A percentile compares a stretch with the other conserved stretches of the same genome.
These are phyloP conservation scores for Fermentozyma sake DNA, from an alignment of 1,139 yeast genomes.

Conservation along the genomic window DNA sequence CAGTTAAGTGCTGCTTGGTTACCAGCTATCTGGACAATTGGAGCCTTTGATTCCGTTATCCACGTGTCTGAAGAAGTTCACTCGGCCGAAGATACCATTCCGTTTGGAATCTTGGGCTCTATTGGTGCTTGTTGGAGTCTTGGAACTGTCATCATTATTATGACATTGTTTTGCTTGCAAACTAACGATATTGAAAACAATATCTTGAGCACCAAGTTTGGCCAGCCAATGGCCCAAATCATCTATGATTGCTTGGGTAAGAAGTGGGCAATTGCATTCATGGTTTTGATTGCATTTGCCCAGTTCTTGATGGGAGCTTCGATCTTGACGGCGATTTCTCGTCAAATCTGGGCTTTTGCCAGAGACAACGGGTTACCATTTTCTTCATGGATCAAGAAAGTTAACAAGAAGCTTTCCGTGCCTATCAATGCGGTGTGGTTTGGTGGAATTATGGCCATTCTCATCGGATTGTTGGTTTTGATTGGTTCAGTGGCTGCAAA, in stretches of 20 bases:
- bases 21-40: slow-evolving; percentile 66
- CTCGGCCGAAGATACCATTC: slow-evolving; percentile 64
- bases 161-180: slow-evolving; percentile 52
- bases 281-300: slow-evolving; percentile 55
- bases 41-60: slow-evolving; percentile 67
- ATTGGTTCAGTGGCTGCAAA: slow-evolving; percentile 58
- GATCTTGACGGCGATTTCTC: slow-evolving; percentile 45
- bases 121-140: slow-evolving; percentile 56
- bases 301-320: slow-evolving; percentile 68
- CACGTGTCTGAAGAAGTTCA: slow-evolving; percentile 72
- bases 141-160: slow-evolving; percentile 56
- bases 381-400: slow-evolving; percentile 45
- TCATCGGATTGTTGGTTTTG: slow-evolving; percentile 55
- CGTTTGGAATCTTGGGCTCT: slow-evolving; percentile 56
- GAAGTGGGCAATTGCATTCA: slow-evolving; percentile 64
- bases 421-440: slow-evolving; percentile 61
- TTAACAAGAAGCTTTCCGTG: slow-evolving; percentile 47
- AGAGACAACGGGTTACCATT: slow-evolving; percentile 50
- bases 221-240: slow-evolving; percentile 63
- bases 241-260: slow-evolving; percentile 63
- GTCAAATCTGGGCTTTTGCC: slow-evolving; percentile 51
- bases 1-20: slow-evolving; percentile 41
- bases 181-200: slow-evolving; percentile 39
- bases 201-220: slow-evolving; percentile 41
- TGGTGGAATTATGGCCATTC: slow-evolving; percentile 42